A percentile compares a stretch with the other conserved stretches of the same genome.
phyloP scores from a whole-genome alignment of 2,329 filamentous ascomycete genomes.

The Trichophyton benhamiae region DNA sequence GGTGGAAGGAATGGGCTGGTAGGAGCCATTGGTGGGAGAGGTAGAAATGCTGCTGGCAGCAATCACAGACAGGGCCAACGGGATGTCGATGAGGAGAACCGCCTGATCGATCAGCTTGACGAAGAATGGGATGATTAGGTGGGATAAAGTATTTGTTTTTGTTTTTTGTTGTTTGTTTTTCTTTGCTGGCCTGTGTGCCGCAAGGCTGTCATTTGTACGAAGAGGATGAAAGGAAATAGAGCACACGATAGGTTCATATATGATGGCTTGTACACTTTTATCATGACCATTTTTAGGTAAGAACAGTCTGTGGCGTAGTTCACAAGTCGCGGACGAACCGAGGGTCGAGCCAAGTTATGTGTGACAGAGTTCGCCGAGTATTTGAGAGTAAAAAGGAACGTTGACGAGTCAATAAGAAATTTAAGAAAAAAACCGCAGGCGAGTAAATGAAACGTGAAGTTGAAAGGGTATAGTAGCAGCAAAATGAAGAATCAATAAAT shows the following conservation, averaged over 20 bases:
- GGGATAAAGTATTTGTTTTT: neutral
- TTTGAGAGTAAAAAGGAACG: neutral
- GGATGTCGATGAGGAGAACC: conserved; percentile 70
- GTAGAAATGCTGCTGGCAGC: conserved; percentile 24
- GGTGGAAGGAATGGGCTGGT: conserved; percentile 20
- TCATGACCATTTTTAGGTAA: neutral
- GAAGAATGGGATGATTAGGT: conserved; percentile 81
- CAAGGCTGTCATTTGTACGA: neutral
- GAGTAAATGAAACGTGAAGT: neutral
- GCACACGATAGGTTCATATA: neutral
- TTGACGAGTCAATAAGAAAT: no score
- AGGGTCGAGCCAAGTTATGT: neutral
- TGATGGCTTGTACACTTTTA: neutral
- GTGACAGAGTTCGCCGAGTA: neutral
- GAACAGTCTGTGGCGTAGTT: neutral
- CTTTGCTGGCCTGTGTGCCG: neutral
- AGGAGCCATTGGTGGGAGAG: conserved; percentile 25
- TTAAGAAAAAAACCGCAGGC: neutral
- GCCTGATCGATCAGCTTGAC: conserved; percentile 87
- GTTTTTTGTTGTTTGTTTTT: neutral
- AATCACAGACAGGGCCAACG: conserved; percentile 25
- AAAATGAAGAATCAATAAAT: neutral
- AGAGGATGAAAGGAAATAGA: neutral
- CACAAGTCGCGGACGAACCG: neutral
- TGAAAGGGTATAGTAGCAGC: neutral